Percentiles rank a stretch among this genome's conserved stretches.
These are phyloP conservation scores for Nicotiana knightiana DNA, from an alignment of 257 asterid genomes.

Conservation along the genomic window DNA sequence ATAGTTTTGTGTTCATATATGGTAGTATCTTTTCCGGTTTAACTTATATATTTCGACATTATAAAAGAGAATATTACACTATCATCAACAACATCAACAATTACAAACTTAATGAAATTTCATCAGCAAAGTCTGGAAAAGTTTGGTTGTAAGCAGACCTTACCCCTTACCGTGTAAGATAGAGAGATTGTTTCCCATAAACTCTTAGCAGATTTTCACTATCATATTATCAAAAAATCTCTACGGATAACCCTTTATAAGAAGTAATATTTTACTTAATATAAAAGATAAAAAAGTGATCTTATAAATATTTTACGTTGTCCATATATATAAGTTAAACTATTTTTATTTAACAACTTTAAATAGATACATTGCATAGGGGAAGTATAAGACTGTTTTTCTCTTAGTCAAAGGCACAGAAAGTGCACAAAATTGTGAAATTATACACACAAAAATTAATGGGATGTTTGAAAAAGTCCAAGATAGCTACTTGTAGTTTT, in stretches of 20 bases:
- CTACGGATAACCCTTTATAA: too few relatives aligned
- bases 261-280: too few relatives aligned
- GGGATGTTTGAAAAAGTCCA: background rate
- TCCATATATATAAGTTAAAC: too few relatives aligned
- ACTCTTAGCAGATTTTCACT: fast-evolving
- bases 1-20: background rate
- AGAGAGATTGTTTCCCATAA: fast-evolving
- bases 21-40: background rate
- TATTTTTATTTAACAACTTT: background rate
- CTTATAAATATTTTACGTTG: too few relatives aligned
- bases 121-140: fast-evolving
- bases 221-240: too few relatives aligned
- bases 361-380: background rate
- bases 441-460: background rate
- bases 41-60: too few relatives aligned
- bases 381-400: background rate
- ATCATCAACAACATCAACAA: too few relatives aligned
- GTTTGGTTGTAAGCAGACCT: too few relatives aligned
- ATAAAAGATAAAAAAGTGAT: too few relatives aligned
- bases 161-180: fast-evolving
- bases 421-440: background rate
- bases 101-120: too few relatives aligned
- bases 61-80: too few relatives aligned
- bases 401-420: background rate
- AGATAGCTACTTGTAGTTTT: background rate